Percentiles rank a stretch among this genome's conserved stretches.
These are phyloP conservation scores for Cercis canadensis DNA, from an alignment of 306 rosid genomes.

Conservation along the genomic window DNA sequence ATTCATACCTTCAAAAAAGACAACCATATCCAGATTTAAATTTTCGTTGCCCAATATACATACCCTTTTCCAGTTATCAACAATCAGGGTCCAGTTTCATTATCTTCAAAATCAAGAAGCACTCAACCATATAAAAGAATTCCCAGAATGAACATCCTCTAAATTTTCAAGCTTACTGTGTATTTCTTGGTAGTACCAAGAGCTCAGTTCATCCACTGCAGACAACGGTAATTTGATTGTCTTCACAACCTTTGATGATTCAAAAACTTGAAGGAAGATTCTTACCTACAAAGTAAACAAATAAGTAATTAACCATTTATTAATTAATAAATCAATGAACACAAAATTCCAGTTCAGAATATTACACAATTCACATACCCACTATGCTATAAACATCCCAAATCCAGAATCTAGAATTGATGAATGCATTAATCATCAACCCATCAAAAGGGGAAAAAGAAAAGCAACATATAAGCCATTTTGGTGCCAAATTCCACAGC, in stretches of 20 bases:
- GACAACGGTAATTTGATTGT: constrained; percentile 29
- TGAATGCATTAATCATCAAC: constrained; percentile 20
- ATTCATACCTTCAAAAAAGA: constrained; percentile 2
- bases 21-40: neutral
- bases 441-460: constrained; percentile 19
- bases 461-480: constrained; percentile 16
- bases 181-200: constrained; percentile 4
- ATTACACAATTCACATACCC: constrained; percentile 8
- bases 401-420: constrained; percentile 41
- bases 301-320: neutral
- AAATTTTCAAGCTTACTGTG: constrained; percentile 9
- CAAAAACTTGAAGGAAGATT: constrained; percentile 10
- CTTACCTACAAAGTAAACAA: constrained; percentile 30
- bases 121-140: neutral
- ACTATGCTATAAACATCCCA: constrained; percentile 25
- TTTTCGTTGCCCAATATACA: constrained; percentile 7
- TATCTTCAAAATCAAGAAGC: constrained; percentile 11
- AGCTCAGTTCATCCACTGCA: constrained; percentile 19
- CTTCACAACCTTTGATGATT: constrained; percentile 17
- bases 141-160: constrained; percentile 11
- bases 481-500: constrained; percentile 22
- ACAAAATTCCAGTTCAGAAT: constrained; percentile 18
- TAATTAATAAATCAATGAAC: constrained; percentile 17
- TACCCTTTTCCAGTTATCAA: constrained; percentile 6
- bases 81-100: neutral